Percentiles rank a stretch among this genome's conserved stretches.
Evolutionary conservation across 2,329 filamentous ascomycete species (phyloP).

Genomic region (Calonectria leucothoes): DNA sequence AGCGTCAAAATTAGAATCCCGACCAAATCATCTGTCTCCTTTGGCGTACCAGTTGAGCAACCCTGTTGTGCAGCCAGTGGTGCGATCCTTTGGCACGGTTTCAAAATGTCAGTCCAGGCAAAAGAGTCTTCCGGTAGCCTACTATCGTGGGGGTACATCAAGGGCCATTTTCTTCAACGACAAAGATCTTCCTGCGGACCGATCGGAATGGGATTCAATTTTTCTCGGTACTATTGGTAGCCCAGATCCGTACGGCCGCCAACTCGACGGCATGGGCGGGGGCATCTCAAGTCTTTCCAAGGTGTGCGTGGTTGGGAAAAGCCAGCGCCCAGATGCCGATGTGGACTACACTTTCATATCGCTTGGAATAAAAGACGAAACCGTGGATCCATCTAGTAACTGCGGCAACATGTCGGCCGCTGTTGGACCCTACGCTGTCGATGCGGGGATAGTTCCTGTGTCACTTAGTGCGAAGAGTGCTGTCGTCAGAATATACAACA

Average conservation of each 20-base stretch:
- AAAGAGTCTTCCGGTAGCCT: slow-evolving; percentile 60
- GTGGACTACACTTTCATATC: slow-evolving; percentile 70
- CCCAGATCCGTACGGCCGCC: slow-evolving; percentile 73
- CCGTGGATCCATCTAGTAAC: slow-evolving; percentile 73
- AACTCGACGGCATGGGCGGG: slow-evolving; percentile 76
- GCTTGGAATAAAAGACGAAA: slow-evolving; percentile 67
- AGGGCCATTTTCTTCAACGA: slow-evolving; percentile 62
- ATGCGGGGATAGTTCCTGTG: slow-evolving; percentile 61
- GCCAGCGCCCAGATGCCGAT: slow-evolving; percentile 42
- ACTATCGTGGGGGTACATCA: slow-evolving; percentile 74
- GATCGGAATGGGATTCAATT: slow-evolving; percentile 50
- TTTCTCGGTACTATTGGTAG: slow-evolving; percentile 69
- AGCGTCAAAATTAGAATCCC: background rate
- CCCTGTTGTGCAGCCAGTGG: background rate
- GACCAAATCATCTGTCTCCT: background rate
- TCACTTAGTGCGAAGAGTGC: slow-evolving; percentile 38
- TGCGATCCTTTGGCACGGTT: background rate
- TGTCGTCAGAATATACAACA: slow-evolving; percentile 72
- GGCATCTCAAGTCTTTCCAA: slow-evolving; percentile 76
- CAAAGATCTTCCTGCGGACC: slow-evolving; percentile 19
- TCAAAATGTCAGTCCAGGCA: slow-evolving; percentile 5
- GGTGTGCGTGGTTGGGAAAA: slow-evolving; percentile 70
- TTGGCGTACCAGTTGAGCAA: background rate
- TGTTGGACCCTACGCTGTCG: slow-evolving; percentile 72
- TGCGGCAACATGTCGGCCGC: slow-evolving; percentile 76